Conservation (phyloP, 768 basidiomycete species). For the Botryobasidium botryosum region DNA sequence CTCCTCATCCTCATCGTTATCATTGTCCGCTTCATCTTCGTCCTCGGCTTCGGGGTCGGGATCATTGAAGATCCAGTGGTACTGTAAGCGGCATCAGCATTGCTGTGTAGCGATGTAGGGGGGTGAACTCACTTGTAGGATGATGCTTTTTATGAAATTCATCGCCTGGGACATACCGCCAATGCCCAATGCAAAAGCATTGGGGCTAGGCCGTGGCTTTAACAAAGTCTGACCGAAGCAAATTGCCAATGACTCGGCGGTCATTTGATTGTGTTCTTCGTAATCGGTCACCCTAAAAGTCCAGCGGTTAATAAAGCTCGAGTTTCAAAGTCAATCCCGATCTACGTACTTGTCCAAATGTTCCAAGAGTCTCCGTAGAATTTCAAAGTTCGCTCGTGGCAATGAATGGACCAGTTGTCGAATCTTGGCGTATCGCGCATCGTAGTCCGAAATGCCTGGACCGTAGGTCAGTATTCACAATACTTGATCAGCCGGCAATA, state of each 20-base stretch:
- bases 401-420: constrained; percentile 51
- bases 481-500: neutral
- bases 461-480: neutral
- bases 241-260: constrained; percentile 65
- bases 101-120: too few species aligned
- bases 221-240: constrained; percentile 72
- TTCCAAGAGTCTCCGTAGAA: constrained; percentile 63
- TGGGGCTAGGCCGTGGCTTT: constrained; percentile 40
- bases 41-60: too few species aligned
- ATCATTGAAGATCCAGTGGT: too few species aligned
- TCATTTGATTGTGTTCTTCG: constrained; percentile 84
- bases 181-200: neutral
- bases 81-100: too few species aligned
- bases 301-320: neutral
- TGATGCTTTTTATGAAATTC: constrained; percentile 10
- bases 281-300: constrained; percentile 58
- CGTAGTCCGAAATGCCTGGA: constrained; percentile 53
- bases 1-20: too few species aligned
- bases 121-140: neutral
- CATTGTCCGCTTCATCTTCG: too few species aligned
- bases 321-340: neutral
- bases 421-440: constrained; percentile 44
- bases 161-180: constrained; percentile 23
- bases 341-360: constrained; percentile 49
- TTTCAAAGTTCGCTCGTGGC: constrained; percentile 56